These are phyloP conservation scores for Pisolithus orientalis DNA, from an alignment of 768 basidiomycete genomes.

Conservation along the genomic window DNA sequence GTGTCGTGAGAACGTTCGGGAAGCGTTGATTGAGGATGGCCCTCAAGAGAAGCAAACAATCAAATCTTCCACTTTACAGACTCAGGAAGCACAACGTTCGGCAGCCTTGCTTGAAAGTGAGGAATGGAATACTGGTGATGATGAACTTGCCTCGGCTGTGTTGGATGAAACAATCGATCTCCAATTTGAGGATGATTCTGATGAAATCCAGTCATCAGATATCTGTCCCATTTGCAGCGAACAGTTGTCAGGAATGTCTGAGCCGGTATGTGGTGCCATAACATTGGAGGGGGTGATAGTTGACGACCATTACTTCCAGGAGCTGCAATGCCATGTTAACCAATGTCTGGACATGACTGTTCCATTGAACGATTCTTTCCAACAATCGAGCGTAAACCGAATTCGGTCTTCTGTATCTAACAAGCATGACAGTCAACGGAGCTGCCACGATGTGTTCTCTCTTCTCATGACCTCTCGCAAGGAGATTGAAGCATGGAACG, in stretches of 20 bases:
- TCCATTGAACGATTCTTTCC: not conserved
- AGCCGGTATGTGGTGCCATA: slow-evolving; percentile 25
- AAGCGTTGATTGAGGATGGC: no score
- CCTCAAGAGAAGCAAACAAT: no score
- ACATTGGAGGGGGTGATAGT: slow-evolving; percentile 8
- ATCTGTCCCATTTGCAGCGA: slow-evolving; percentile 23
- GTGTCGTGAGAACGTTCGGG: not conserved
- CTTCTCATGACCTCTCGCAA: slow-evolving; percentile 86
- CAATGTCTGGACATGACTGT: slow-evolving; percentile 41
- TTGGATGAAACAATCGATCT: slow-evolving; percentile 24
- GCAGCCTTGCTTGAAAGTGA: slow-evolving; percentile 15
- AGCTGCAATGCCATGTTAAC: slow-evolving; percentile 51
- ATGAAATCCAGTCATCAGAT: not conserved
- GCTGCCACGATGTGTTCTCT: slow-evolving; percentile 49
- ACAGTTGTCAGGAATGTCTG: slow-evolving; percentile 4
- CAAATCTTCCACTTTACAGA: no score
- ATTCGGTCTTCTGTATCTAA: not conserved
- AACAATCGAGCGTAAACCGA: not conserved
- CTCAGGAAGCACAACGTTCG: not conserved
- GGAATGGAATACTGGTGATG: slow-evolving; percentile 71
- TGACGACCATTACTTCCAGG: slow-evolving; percentile 28
- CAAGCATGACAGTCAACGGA: not conserved
- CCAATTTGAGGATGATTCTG: slow-evolving; percentile 12
- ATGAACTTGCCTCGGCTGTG: slow-evolving; percentile 43
- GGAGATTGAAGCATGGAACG: slow-evolving; percentile 81